Conservation (phyloP, 306 rosid species). For the Prunus campanulata region DNA sequence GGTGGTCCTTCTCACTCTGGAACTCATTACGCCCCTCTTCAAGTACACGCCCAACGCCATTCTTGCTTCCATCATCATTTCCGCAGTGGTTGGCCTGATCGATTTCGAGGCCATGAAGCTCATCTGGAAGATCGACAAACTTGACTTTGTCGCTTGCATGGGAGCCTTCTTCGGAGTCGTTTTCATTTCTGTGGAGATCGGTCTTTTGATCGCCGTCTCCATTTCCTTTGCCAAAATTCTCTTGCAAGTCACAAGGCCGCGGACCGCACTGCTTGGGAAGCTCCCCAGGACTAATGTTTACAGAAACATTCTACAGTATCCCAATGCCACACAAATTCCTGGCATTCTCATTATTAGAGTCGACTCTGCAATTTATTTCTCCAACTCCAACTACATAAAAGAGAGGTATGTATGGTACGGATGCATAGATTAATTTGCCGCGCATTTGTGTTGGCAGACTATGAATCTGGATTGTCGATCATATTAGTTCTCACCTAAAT, state of each 20-base stretch:
- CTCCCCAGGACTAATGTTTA: constrained; percentile 55
- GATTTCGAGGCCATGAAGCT: constrained; percentile 49
- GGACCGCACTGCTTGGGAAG: constrained; percentile 69
- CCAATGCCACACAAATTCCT: constrained; percentile 50
- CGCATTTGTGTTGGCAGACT: too few relatives aligned
- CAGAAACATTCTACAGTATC: constrained; percentile 69
- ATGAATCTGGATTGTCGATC: too few relatives aligned
- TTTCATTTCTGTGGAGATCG: constrained; percentile 71
- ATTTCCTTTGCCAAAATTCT: constrained; percentile 73
- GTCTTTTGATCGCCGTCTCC: constrained; percentile 72
- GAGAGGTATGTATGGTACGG: constrained; percentile 49
- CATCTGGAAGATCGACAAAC: constrained; percentile 78
- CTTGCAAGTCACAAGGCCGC: constrained; percentile 80
- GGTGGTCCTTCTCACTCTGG: constrained; percentile 55
- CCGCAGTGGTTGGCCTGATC: constrained; percentile 52
- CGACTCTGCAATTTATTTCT: constrained; percentile 87
- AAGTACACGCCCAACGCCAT: constrained; percentile 90
- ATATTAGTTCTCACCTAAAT: neutral
- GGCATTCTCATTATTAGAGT: constrained; percentile 67
- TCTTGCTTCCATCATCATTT: constrained; percentile 71
- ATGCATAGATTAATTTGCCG: neutral
- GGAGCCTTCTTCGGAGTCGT: constrained; percentile 93
- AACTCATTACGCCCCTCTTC: constrained; percentile 67
- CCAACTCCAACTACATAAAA: constrained; percentile 76
- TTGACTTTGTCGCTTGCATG: constrained; percentile 79